Evolutionary conservation across 1,284 basidiomycete genomes (phyloP), one percentile per base, ranked within the genome.

Genomic region (Fomitopsis schrenkii): DNA sequence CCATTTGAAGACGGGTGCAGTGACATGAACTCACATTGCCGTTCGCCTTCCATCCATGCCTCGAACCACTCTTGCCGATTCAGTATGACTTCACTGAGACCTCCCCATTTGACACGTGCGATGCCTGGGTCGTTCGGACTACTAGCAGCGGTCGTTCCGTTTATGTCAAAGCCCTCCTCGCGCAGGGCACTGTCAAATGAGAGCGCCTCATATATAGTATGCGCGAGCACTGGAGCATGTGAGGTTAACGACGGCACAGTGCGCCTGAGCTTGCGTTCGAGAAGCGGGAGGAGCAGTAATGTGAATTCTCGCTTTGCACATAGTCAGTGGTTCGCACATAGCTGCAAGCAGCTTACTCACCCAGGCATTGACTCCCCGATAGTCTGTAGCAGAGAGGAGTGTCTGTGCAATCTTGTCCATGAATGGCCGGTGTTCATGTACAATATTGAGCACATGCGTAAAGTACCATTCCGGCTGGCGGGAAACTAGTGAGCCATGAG

Each of bases 381-480:
- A 90, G 33, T 87, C 86, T 3, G 88, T 84, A 35, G 78, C 73
- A 2, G 82, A 76, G 15, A 95, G 73, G 1, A 97, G 73, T n/a
- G 79, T 80, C 73, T 95, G 94, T 30, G 95, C 76, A 55, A 90
- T 80, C n/a, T 76, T 75, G 61, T 91, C 82, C 79, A 95, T 85
- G 75, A 98, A 94, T 22, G 80, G 70, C 40, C 84, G 80, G 67
- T 97, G 94, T 63, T 95, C 91, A 68, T 93, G 92, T 38, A 86
- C 82, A 59, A 89, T 83, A 68, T 97, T 94, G 33, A 93, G 80
- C 17, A 98, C 82, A 73, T 98, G 93, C 2, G 93, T 90, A 68
- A 99, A 92, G 68, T 93, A 98, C 94, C 97, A 99, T 74, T 98
- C 97, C 0, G 97, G 97, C 92, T 95, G 70, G 22, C 22, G 26